Conservation (phyloP, 2,329 filamentous ascomycete genomes). For the Fonsecaea pedrosoi region DNA sequence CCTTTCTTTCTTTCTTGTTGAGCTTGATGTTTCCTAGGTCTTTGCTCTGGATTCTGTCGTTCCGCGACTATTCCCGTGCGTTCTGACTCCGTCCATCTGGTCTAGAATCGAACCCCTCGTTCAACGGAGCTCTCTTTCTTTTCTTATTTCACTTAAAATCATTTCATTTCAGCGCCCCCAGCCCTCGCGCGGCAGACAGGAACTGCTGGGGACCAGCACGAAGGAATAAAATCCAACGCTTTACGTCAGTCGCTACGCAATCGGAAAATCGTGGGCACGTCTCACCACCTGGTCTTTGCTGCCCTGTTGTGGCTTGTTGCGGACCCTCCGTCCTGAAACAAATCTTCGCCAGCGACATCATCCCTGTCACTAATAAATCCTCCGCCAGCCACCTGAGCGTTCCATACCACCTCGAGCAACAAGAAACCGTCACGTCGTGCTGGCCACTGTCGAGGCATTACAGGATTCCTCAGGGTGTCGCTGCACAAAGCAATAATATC, state of each 20-base stretch:
- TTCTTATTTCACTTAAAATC: not conserved
- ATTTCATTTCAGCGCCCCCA: not conserved
- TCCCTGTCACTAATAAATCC: constrained; percentile 24
- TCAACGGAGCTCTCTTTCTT: not conserved
- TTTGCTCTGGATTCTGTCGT: constrained; percentile 6
- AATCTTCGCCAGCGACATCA: constrained; percentile 24
- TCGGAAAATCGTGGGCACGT: constrained; percentile 12
- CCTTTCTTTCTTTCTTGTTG: not conserved
- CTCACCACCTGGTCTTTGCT: constrained; percentile 16
- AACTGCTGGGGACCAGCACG: not conserved
- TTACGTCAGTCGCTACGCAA: constrained; percentile 12
- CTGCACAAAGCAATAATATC: constrained; percentile 14
- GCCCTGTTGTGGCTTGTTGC: constrained; percentile 5
- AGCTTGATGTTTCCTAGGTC: constrained; percentile 1
- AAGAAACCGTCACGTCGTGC: constrained; percentile 6
- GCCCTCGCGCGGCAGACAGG: not conserved
- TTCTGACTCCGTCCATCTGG: not conserved
- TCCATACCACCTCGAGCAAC: constrained; percentile 21
- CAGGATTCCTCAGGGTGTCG: constrained; percentile 3
- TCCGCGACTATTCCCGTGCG: not conserved
- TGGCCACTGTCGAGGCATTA: constrained; percentile 15
- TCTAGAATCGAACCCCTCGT: not conserved
- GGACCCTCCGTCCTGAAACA: constrained; percentile 32
- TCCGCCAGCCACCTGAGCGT: constrained; percentile 30
- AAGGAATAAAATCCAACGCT: not conserved